A percentile compares a stretch with the other conserved stretches of the same genome.
Conservation (phyloP, 352 stramenopile species). For the Thalassiosira livingstoniorum region DNA sequence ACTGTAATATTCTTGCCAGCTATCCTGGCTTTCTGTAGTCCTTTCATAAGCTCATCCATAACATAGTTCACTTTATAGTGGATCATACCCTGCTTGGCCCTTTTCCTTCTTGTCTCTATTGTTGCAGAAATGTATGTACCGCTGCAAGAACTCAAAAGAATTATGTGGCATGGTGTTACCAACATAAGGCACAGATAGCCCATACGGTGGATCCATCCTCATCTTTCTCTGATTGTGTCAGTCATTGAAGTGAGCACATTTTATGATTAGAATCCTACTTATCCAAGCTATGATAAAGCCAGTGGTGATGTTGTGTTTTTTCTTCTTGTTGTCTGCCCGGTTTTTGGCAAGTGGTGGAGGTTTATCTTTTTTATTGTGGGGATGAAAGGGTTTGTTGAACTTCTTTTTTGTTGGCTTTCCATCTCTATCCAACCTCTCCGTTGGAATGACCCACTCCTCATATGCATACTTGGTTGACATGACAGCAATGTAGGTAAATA, state of each 20-base stretch:
- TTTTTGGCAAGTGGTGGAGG: not conserved
- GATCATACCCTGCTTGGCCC: constrained; percentile 12
- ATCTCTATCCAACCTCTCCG: not conserved
- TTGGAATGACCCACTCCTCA: constrained; percentile 18
- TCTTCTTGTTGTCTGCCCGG: constrained; percentile 9
- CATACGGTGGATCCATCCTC: not conserved
- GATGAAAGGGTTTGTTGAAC: not conserved
- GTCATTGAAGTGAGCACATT: not conserved
- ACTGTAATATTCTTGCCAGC: constrained; percentile 31
- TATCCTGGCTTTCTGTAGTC: constrained; percentile 17
- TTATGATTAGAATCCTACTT: not conserved
- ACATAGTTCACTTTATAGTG: constrained; percentile 33
- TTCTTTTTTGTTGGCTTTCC: not conserved
- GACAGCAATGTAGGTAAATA: not conserved
- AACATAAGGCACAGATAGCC: not conserved
- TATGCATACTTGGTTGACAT: constrained; percentile 9
- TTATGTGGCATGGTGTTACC: not conserved
- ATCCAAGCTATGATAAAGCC: not conserved
- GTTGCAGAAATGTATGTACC: not conserved
- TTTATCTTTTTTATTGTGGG: not conserved
- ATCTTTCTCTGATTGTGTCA: not conserved
- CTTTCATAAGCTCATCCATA: constrained; percentile 17
- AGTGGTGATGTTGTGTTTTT: not conserved
- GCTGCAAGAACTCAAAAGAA: constrained; percentile 1
- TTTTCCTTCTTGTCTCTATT: not conserved